Evolutionary conservation across 164 flowering plant species (phyloP), one percentile per base, ranked within the genome.

Genomic region (Vitis amurensis): DNA sequence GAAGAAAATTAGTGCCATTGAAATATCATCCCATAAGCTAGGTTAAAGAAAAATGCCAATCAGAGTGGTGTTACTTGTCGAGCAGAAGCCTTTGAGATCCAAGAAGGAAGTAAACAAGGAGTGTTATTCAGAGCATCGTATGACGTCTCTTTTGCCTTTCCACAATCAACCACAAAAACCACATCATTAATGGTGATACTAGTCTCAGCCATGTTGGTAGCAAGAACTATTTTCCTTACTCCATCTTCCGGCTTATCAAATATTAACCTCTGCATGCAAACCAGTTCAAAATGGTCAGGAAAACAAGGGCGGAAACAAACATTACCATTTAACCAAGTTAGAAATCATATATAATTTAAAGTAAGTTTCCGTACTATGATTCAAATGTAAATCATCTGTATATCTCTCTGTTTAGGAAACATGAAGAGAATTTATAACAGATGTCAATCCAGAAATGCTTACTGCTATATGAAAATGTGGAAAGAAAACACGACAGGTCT

Each of bases 201-300:
- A 29, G 98, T 92, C 82, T 96, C 99, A 69, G 99, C 99, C 88
- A 96, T 92, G 75, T 96, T 96, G 59, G 99, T 96, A 59, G 99
- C 95, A 51, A 96, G 88, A 61, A 96, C 96, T 67, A 96, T 89
- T 77, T 93, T 96, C 78, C 99, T 82, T 55, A 93, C 85, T 67
- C 94, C 99, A 76, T 83, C 87, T 76, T 82, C 88, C 50, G 98
- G 97, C 78, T 83, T 85, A 64, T 89, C 84, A 81, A 96, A 96
- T 76, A 96, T 96, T 68, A 93, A 75, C 73, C 82, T 87, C 97
- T 96, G 93, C 67, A 68, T 5, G 13, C 11, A 58, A 17, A 69
- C 15, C 11, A 67, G 23, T 7, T n/a, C 0, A 37, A 51, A 61
- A 51, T 56, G 1, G 27, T 63, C 67, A 58, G 17, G 55, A 66